phyloP scores from a whole-genome alignment of 257 asterid genomes.

The Eustoma russellianum region DNA sequence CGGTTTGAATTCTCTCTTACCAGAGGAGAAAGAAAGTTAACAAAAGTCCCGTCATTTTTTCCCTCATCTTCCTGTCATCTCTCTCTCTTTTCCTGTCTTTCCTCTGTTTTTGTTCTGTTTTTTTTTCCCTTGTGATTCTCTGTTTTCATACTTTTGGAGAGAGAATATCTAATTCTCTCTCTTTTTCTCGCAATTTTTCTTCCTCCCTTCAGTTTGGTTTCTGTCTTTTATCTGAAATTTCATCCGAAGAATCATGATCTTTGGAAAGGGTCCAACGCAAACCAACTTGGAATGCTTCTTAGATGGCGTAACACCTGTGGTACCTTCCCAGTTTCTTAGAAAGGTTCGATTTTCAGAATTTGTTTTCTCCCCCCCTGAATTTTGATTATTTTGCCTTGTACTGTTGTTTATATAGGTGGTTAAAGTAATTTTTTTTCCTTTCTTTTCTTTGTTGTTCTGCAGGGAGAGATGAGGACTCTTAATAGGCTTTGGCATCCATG shows the following conservation, averaged over 20 bases:
- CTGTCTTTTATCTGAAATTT: slow-evolving; percentile 4
- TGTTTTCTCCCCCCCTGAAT: background rate
- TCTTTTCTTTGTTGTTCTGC: background rate
- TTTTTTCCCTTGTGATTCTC: slow-evolving; percentile 13
- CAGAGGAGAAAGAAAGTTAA: slow-evolving; percentile 9
- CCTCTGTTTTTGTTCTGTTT: slow-evolving; percentile 12
- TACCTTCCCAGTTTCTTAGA: slow-evolving; percentile 31
- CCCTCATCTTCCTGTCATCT: slow-evolving; percentile 22
- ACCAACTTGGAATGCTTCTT: slow-evolving; percentile 36
- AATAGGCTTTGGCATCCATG: slow-evolving; percentile 95
- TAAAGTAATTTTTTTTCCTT: background rate
- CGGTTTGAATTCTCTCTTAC: slow-evolving; percentile 16
- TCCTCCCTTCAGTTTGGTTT: slow-evolving; percentile 17
- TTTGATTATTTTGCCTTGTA: background rate
- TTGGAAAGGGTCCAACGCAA: slow-evolving; percentile 28
- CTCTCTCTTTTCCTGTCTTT: slow-evolving; percentile 20
- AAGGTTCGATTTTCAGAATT: slow-evolving; percentile 15
- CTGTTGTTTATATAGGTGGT: background rate
- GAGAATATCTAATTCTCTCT: slow-evolving; percentile 33
- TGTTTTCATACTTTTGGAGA: slow-evolving; percentile 40
- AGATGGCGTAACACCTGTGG: slow-evolving; percentile 36
- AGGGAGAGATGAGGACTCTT: slow-evolving; percentile 76
- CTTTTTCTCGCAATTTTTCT: slow-evolving; percentile 22
- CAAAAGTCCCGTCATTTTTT: slow-evolving; percentile 68
- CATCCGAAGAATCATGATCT: slow-evolving; percentile 18